A percentile compares a stretch with the other conserved stretches of the same genome.
These are phyloP conservation scores for Pythium vanterpoolii DNA, from an alignment of 352 stramenopile genomes.

Conservation along the genomic window DNA sequence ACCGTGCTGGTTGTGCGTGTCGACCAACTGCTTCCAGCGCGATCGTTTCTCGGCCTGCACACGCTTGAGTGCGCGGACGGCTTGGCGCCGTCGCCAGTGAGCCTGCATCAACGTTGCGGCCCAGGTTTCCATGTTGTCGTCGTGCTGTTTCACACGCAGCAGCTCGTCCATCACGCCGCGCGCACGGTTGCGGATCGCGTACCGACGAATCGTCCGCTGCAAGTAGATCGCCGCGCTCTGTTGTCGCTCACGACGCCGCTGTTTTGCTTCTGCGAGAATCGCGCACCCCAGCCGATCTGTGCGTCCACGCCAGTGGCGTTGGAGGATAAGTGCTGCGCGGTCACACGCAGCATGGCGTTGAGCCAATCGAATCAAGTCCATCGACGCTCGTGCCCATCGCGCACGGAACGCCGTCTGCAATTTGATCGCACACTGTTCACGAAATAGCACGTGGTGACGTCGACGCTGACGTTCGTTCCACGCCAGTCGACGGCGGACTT, in stretches of 20 bases:
- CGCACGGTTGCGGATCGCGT: constrained; percentile 41
- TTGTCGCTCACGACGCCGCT: constrained; percentile 27
- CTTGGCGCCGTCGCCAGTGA: constrained; percentile 52
- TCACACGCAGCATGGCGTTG: constrained; percentile 38
- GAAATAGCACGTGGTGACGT: constrained; percentile 25
- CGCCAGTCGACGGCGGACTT: constrained; percentile 44
- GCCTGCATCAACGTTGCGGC: constrained; percentile 67
- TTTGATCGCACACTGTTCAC: constrained; percentile 47
- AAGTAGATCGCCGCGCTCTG: constrained; percentile 36
- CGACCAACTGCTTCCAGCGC: constrained; percentile 92
- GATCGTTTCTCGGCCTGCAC: constrained; percentile 41
- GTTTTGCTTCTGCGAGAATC: constrained; percentile 37
- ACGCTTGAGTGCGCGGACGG: constrained; percentile 28
- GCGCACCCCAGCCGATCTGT: constrained; percentile 41
- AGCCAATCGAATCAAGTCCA: constrained; percentile 39
- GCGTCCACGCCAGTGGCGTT: constrained; percentile 50
- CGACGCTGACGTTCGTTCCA: constrained; percentile 27
- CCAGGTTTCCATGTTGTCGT: constrained; percentile 64
- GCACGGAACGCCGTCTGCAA: constrained; percentile 61
- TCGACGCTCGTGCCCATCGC: constrained; percentile 36
- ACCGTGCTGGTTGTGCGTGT: constrained; percentile 74
- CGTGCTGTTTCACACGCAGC: constrained; percentile 33
- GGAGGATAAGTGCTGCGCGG: constrained; percentile 35
- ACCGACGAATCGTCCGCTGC: constrained; percentile 44
- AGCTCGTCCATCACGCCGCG: constrained; percentile 46